Conservation (phyloP, 306 rosid genomes). For the Hippophae rhamnoides region DNA sequence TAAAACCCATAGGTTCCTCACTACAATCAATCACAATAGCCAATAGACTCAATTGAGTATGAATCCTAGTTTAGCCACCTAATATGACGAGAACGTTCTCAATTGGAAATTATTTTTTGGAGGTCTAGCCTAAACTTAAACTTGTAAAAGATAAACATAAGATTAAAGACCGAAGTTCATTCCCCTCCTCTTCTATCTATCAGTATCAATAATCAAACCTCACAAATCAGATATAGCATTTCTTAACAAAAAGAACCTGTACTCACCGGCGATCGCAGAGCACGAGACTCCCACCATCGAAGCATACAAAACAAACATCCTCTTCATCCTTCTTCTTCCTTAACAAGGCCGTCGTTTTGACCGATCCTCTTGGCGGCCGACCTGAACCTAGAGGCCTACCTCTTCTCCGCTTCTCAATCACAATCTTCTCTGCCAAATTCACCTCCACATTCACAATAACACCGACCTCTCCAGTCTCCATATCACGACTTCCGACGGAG, state of each 20-base stretch:
- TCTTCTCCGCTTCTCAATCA: constrained; percentile 43
- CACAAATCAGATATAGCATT: neutral
- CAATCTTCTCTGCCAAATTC: constrained; percentile 18
- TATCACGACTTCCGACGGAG: neutral
- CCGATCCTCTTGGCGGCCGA: constrained; percentile 55
- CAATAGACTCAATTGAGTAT: constrained; percentile 6
- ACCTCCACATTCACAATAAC: constrained; percentile 12
- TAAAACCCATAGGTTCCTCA: too few species aligned
- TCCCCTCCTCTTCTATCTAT: neutral
- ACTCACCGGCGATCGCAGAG: constrained; percentile 98
- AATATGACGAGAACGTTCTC: neutral
- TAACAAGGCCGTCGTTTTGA: constrained; percentile 24
- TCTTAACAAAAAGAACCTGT: neutral
- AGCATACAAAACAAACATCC: constrained; percentile 93
- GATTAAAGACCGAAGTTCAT: neutral
- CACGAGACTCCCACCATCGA: constrained; percentile 94
- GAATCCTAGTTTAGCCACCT: neutral
- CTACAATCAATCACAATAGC: neutral
- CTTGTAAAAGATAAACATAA: neutral
- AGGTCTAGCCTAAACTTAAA: neutral
- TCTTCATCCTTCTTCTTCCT: constrained; percentile 57
- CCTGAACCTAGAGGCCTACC: constrained; percentile 15
- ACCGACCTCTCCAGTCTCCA: constrained; percentile 12
- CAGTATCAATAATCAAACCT: neutral
- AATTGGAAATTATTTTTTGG: neutral